Conservation (phyloP, 768 basidiomycete species). For the Mycena latifolia region DNA sequence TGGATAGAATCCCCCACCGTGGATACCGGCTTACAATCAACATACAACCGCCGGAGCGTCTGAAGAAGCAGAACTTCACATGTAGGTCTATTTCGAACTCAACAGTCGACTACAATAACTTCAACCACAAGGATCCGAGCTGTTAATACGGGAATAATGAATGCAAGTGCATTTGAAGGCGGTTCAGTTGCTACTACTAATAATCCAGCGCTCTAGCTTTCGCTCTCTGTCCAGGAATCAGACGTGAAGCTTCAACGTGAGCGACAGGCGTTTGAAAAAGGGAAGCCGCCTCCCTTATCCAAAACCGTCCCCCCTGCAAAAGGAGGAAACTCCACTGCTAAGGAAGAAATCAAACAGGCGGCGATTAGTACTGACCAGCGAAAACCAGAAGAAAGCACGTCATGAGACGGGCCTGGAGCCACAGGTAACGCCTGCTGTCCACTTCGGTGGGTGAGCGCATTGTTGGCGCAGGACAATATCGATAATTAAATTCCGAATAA, state of each 20-base stretch:
- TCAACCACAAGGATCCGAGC: conserved; percentile 61
- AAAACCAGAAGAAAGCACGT: not conserved
- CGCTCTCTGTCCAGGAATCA: conserved; percentile 85
- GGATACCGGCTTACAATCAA: conserved; percentile 80
- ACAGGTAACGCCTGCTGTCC: not conserved
- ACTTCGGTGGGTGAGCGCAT: too few species aligned
- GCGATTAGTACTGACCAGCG: not conserved
- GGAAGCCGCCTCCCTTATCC: not conserved
- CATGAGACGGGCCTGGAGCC: too few species aligned
- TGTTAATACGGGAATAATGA: conserved; percentile 88
- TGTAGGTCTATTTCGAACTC: conserved; percentile 40
- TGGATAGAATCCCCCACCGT: conserved; percentile 75
- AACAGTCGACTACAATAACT: not conserved
- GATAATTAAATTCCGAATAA: conserved; percentile 33
- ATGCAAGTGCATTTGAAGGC: conserved; percentile 57
- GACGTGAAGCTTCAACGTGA: conserved; percentile 69
- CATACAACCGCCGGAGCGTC: conserved; percentile 77
- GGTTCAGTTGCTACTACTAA: not conserved
- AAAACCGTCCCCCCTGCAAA: conserved; percentile 1
- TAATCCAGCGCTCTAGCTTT: conserved; percentile 59
- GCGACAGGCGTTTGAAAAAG: conserved; percentile 21
- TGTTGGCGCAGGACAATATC: not conserved
- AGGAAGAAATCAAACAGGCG: not conserved
- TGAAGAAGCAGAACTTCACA: conserved; percentile 78
- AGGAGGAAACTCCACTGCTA: too few species aligned